phyloP scores from a whole-genome alignment of 495 filamentous ascomycete species.

The Apiosordaria backusii region DNA sequence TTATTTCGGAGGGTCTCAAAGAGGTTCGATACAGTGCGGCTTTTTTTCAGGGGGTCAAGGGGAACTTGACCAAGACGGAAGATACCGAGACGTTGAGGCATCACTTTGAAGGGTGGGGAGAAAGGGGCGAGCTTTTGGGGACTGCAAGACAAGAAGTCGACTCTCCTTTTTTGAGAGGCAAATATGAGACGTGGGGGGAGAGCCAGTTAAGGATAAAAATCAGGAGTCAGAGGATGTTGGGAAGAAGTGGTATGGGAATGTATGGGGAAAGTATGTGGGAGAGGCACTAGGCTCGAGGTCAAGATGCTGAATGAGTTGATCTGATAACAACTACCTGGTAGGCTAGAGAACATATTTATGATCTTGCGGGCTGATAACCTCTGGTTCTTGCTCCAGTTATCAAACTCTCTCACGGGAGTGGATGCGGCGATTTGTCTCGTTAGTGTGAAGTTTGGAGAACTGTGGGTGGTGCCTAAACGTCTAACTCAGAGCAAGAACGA shows the following conservation, averaged over 20 bases:
- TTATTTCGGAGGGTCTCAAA: slow-evolving; percentile 25
- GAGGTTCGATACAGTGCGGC: slow-evolving; percentile 43
- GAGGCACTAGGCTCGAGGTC: too few species aligned
- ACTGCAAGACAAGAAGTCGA: slow-evolving; percentile 26
- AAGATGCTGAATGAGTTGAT: too few species aligned
- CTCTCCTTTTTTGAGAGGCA: slow-evolving; percentile 42
- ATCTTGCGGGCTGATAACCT: too few species aligned
- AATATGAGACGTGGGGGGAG: slow-evolving; percentile 47
- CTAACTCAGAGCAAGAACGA: too few species aligned
- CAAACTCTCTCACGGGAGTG: too few species aligned
- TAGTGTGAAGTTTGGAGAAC: too few species aligned
- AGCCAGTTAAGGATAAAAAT: slow-evolving; percentile 47
- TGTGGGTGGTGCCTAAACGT: too few species aligned
- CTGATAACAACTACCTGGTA: too few species aligned
- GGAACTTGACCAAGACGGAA: slow-evolving; percentile 38
- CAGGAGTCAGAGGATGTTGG: slow-evolving; percentile 43
- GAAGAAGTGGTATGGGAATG: slow-evolving; percentile 38
- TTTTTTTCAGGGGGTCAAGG: slow-evolving; percentile 46
- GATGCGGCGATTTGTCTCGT: too few species aligned
- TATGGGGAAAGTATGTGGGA: slow-evolving; percentile 40
- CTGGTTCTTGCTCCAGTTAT: too few species aligned
- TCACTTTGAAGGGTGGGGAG: slow-evolving; percentile 29
- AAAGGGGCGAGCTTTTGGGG: slow-evolving; percentile 18
- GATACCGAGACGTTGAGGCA: slow-evolving; percentile 31
- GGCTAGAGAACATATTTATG: too few species aligned